These are phyloP conservation scores for Plasmodium yoelii DNA, from an alignment of 169 alveolate species.

Conservation along the genomic window DNA sequence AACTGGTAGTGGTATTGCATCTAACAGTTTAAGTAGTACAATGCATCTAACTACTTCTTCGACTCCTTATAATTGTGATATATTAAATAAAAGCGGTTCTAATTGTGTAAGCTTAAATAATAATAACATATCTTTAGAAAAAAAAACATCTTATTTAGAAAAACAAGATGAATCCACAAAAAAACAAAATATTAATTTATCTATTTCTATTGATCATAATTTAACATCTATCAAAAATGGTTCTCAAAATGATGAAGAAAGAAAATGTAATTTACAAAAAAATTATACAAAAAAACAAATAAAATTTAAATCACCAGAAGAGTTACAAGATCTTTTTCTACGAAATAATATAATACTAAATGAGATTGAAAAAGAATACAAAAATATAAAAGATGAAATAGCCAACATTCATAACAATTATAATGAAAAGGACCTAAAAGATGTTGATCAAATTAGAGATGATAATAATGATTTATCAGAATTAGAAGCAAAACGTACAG, in stretches of 20 bases:
- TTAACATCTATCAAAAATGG: neutral
- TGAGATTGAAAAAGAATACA: conserved; percentile 77
- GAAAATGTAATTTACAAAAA: conserved; percentile 24
- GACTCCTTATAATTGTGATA: too few relatives aligned
- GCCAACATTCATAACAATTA: too few relatives aligned
- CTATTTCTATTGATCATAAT: neutral
- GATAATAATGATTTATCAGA: conserved; percentile 4
- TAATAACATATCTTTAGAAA: neutral
- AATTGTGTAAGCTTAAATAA: neutral
- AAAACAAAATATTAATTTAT: neutral
- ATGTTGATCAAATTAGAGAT: neutral
- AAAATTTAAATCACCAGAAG: conserved; percentile 95
- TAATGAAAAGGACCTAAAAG: neutral
- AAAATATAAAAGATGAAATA: conserved; percentile 13
- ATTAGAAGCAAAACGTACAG: conserved; percentile 40
- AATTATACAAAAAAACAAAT: conserved; percentile 85
- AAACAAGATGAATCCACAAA: neutral
- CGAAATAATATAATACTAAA: conserved; percentile 80
- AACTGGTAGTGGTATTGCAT: neutral
- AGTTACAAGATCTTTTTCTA: conserved; percentile 84
- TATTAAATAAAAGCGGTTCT: neutral
- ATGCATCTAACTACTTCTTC: neutral
- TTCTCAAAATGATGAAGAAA: conserved; percentile 23
- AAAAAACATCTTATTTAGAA: neutral
- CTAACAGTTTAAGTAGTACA: neutral